A percentile compares a stretch with the other conserved stretches of the same genome.
Evolutionary conservation across 164 flowering plant species (phyloP).

Genomic region (Annona cherimola): DNA sequence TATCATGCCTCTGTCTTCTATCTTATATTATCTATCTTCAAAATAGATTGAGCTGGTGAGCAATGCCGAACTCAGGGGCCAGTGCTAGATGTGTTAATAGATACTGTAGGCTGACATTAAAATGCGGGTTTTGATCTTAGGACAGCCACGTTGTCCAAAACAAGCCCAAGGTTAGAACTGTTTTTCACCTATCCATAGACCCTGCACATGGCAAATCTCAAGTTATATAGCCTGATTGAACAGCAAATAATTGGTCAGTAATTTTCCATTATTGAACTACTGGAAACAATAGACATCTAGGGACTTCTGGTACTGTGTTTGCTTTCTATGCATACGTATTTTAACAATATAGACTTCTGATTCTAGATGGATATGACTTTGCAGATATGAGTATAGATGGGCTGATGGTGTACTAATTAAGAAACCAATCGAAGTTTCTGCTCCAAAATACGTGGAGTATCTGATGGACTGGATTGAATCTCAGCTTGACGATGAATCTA

Average conservation of each 20-base stretch:
- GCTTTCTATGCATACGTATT: not conserved
- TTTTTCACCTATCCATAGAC: no score
- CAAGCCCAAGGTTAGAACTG: no score
- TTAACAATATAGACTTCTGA: constrained; percentile 7
- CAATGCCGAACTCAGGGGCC: no score
- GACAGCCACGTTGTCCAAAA: no score
- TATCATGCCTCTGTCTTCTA: no score
- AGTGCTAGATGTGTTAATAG: no score
- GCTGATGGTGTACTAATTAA: constrained; percentile 97
- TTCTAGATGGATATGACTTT: constrained; percentile 9
- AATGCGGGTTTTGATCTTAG: no score
- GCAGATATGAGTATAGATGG: constrained; percentile 97
- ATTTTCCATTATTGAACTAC: not conserved
- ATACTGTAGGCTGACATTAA: no score
- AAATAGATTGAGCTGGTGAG: no score
- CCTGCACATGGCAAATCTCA: no score
- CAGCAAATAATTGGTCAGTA: not conserved
- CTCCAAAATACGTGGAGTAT: constrained; percentile 98
- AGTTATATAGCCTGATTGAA: no score
- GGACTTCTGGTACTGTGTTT: not conserved
- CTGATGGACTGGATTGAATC: constrained; percentile 98
- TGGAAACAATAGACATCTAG: not conserved
- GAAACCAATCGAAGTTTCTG: constrained; percentile 98
- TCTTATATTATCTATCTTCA: no score
- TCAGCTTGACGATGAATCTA: constrained; percentile 91